These are phyloP conservation scores for Closterium sp. DNA, from an alignment of 139 green algal genomes.

Conservation along the genomic window DNA sequence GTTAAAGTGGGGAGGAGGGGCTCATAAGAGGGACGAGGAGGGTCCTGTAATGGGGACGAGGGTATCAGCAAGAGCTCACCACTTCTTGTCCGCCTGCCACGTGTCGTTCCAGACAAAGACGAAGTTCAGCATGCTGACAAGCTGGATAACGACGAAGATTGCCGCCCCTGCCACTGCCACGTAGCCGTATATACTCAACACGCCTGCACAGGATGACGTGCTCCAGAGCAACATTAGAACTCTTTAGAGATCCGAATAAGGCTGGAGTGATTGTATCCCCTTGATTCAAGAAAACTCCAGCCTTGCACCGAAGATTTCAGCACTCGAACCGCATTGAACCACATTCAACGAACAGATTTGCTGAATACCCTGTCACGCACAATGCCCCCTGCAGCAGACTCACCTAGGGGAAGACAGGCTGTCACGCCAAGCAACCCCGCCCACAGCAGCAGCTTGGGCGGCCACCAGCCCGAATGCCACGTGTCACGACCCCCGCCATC, in stretches of 20 bases:
- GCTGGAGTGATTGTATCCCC: no score
- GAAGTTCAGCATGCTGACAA: constrained; percentile 93
- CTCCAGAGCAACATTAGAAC: no score
- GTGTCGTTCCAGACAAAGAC: constrained; percentile 82
- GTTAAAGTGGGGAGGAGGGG: no score
- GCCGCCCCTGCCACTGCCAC: constrained; percentile 11
- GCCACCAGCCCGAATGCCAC: constrained; percentile 41
- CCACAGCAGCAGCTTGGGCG: constrained; percentile 21
- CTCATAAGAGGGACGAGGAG: no score
- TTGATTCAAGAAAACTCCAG: no score
- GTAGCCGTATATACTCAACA: constrained; percentile 22
- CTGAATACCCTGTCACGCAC: no score
- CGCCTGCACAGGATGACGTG: not conserved
- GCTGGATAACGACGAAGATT: constrained; percentile 91
- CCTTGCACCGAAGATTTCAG: not conserved
- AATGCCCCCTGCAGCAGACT: no score
- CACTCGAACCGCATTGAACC: not conserved
- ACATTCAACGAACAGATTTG: no score
- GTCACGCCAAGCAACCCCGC: not conserved
- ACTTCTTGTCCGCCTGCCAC: constrained; percentile 81
- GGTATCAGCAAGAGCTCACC: constrained; percentile 44
- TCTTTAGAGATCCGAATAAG: not conserved
- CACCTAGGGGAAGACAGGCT: not conserved
- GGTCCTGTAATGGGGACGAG: no score
- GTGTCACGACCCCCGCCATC: constrained; percentile 27